Base-by-base conservation (phyloP, 2,329 filamentous ascomycete species). In the Reticulascus tulasneorum region DNA sequence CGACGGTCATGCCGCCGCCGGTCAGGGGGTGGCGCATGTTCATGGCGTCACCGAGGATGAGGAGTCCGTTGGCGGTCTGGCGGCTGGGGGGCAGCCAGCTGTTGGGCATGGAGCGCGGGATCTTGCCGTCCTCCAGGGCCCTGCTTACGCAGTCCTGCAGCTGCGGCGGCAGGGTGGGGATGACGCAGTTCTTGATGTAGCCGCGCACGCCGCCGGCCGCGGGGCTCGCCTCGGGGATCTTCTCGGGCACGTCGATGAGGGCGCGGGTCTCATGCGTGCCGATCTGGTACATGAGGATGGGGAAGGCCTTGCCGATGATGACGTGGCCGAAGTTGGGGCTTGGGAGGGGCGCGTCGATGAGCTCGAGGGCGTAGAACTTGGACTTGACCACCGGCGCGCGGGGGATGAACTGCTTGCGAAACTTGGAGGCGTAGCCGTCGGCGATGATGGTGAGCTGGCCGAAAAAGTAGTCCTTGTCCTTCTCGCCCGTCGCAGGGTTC, bases 1-100 rank as follows among this genome's bases (percentile, higher is more conserved):
- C 93, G 2, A 97, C 93, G 0, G 91, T 97, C 93, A 98, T 98
- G 51, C 93, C 93, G 47, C 93, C 93, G 35, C 93, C 93, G 0
- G 93, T 98, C 10, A 98, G 74, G 2, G 93, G 93, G 64, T 98
- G 93, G n/a, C 93, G 86, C 93, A 98, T 98, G 69, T 98, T 98
- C 74, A 94, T 83, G 11, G 93, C 91, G 58, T 98, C 93, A 40
- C 93, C 93, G 8, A 97, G 74, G 23, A 98, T 69, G 31, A 95
- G 73, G 42, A 95, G 75, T 55, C 86, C 84, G 29, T 62, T 62
- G 29, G 33, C 31, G 4, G 52, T 53, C 42, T 84, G 85, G 28
- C 63, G 65, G 1, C 79, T 75, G 0, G 93, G 79, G 6, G 93
- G 90, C 3, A 98, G 77, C 73, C 86, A 98, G 43, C 84, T 91